Evolutionary conservation across 2,329 filamentous ascomycete genomes (phyloP).

Genomic region (Pezicula radicicola): DNA sequence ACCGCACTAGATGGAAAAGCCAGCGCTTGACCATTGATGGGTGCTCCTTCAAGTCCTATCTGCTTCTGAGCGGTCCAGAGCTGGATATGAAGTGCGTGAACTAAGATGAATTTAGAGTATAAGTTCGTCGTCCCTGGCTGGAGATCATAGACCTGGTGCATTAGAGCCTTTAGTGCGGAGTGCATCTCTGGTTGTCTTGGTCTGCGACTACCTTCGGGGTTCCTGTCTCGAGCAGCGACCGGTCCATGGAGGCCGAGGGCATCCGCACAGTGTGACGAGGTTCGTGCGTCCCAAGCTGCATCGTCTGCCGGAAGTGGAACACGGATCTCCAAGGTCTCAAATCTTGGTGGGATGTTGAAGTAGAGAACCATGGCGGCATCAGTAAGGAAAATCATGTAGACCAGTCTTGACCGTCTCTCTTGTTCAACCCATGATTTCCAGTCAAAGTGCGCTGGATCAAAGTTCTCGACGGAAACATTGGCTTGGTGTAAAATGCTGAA

Average conservation of each 20-base stretch:
- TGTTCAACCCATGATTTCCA: slow-evolving; percentile 70
- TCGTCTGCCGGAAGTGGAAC: slow-evolving; percentile 72
- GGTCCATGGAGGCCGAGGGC: slow-evolving; percentile 62
- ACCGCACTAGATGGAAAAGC: slow-evolving; percentile 37
- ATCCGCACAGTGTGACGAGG: slow-evolving; percentile 56
- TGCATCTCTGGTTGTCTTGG: slow-evolving; percentile 63
- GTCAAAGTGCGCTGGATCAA: slow-evolving; percentile 53
- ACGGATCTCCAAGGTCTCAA: slow-evolving; percentile 61
- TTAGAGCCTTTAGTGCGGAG: slow-evolving; percentile 57
- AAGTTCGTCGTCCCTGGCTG: slow-evolving; percentile 66
- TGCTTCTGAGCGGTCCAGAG: slow-evolving; percentile 50
- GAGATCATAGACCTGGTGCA: slow-evolving; percentile 56
- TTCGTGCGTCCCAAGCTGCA: slow-evolving; percentile 68
- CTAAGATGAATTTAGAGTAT: slow-evolving; percentile 71
- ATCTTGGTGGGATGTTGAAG: slow-evolving; percentile 64
- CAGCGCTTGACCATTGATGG: slow-evolving; percentile 8
- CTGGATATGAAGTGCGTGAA: slow-evolving; percentile 65
- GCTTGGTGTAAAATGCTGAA: slow-evolving; percentile 61
- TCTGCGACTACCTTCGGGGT: slow-evolving; percentile 60
- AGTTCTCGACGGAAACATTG: slow-evolving; percentile 40
- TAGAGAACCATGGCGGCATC: slow-evolving; percentile 67
- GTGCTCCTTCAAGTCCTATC: slow-evolving; percentile 27
- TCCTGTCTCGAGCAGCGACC: slow-evolving; percentile 49
- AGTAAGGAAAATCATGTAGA: slow-evolving; percentile 62
- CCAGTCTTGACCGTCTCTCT: slow-evolving; percentile 62